Evolutionary conservation across 1,284 basidiomycete genomes (phyloP).

Genomic region (Amylostereum areolatum): DNA sequence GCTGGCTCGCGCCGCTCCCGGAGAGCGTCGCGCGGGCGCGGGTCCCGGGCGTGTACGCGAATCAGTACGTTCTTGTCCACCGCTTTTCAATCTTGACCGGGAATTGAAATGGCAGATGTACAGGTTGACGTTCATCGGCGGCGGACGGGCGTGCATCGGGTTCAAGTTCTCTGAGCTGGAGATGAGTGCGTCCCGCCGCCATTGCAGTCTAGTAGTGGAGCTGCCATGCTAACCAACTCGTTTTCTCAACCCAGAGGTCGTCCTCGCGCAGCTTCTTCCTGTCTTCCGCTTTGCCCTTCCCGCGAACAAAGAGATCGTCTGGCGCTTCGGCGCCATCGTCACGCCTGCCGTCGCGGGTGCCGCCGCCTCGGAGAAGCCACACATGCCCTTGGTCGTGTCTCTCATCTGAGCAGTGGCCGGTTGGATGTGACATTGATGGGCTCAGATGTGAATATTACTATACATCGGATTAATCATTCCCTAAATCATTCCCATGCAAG

Average conservation of each 20-base stretch:
- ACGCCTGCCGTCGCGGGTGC: not conserved
- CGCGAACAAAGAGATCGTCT: not conserved
- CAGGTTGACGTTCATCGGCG: conserved; percentile 28
- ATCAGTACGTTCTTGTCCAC: conserved; percentile 16
- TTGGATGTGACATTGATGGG: too few species aligned
- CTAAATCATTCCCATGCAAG: too few species aligned
- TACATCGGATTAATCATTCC: too few species aligned
- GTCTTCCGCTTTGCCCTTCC: conserved; percentile 1
- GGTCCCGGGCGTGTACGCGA: conserved; percentile 17
- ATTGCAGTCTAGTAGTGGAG: too few species aligned
- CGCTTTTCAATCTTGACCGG: not conserved
- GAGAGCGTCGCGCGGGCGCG: conserved; percentile 10
- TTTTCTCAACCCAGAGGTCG: not conserved
- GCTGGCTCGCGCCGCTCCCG: conserved; percentile 18
- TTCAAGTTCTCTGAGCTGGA: conserved; percentile 26
- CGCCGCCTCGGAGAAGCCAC: not conserved
- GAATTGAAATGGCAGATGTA: not conserved
- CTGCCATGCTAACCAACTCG: not conserved
- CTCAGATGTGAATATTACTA: too few species aligned
- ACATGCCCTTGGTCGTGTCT: not conserved
- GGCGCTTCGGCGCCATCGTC: not conserved
- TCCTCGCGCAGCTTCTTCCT: conserved; percentile 3
- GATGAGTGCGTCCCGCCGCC: conserved; percentile 19
- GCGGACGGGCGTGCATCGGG: conserved; percentile 25
- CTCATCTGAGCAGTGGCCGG: not conserved